Evolutionary conservation across 1,284 basidiomycete genomes (phyloP).

Genomic region (Dichomitus squalens): DNA sequence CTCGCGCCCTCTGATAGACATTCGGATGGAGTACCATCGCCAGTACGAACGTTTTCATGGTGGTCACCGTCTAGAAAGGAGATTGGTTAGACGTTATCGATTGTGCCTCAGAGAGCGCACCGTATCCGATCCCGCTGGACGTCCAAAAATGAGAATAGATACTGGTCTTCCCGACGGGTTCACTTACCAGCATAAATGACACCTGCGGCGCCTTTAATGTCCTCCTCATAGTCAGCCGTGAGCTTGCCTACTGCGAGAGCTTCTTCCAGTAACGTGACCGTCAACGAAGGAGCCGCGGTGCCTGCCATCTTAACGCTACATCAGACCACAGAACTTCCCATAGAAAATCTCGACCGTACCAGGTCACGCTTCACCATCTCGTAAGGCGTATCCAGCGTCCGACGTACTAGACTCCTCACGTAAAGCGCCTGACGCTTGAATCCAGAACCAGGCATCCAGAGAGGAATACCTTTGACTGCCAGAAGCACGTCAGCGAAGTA

Average conservation of each 20-base stretch:
- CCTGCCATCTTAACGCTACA: constrained; percentile 22
- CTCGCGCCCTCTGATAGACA: constrained; percentile 32
- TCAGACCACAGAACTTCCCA: background rate
- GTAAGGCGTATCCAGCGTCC: constrained; percentile 28
- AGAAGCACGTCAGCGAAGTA: background rate
- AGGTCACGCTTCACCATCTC: constrained; percentile 29
- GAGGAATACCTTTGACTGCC: constrained; percentile 28
- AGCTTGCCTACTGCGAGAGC: constrained; percentile 8
- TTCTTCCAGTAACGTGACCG: constrained; percentile 25
- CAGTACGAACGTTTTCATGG: constrained; percentile 28
- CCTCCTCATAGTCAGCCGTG: constrained; percentile 25
- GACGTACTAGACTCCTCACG: constrained; percentile 19
- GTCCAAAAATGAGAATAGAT: background rate
- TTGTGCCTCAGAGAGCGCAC: background rate
- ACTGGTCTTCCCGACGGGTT: background rate
- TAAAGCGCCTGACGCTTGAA: constrained; percentile 29
- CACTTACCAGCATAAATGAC: constrained; percentile 29
- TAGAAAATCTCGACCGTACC: constrained; percentile 13
- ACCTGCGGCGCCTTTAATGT: constrained; percentile 29
- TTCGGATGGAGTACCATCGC: constrained; percentile 30
- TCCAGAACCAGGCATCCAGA: constrained; percentile 31
- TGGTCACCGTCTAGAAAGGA: constrained; percentile 23
- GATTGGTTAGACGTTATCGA: background rate
- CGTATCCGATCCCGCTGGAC: constrained; percentile 28
- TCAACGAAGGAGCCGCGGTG: constrained; percentile 28